Evolutionary conservation across 345 rosid species (phyloP).

Genomic region (Brassica rapa): DNA sequence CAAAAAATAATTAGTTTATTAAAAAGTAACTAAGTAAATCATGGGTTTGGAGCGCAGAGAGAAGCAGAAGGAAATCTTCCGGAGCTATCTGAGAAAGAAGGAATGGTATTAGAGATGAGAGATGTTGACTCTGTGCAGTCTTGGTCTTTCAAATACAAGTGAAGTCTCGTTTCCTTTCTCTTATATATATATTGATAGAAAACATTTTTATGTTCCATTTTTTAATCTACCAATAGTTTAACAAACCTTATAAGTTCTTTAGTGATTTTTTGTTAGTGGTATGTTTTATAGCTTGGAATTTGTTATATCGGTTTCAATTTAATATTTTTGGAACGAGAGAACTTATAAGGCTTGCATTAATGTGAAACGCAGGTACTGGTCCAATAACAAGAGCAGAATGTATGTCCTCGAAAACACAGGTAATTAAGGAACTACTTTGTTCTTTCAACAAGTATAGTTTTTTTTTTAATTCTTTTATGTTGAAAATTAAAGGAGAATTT

Average conservation of each 20-base stretch:
- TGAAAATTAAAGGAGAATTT: constrained; percentile 56
- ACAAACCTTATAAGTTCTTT: background rate
- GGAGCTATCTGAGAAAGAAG: constrained; percentile 58
- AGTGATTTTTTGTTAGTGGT: background rate
- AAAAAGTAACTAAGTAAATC: background rate
- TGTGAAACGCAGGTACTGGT: constrained; percentile 64
- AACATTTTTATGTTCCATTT: background rate
- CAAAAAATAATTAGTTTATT: background rate
- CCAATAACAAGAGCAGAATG: constrained; percentile 84
- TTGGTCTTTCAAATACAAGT: constrained; percentile 76
- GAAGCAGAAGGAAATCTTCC: constrained; percentile 81
- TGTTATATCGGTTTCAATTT: background rate
- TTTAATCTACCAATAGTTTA: background rate
- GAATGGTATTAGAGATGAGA: constrained; percentile 54
- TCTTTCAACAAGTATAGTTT: background rate
- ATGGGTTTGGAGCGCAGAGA: constrained; percentile 46
- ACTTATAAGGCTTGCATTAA: constrained; percentile 1
- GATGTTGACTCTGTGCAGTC: constrained; percentile 46
- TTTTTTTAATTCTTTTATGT: background rate
- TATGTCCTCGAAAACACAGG: constrained; percentile 88
- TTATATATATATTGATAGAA: background rate
- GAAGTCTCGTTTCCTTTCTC: constrained; percentile 27
- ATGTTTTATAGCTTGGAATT: background rate
- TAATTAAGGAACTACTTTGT: constrained; percentile 24
- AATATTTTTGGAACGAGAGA: background rate